These are phyloP conservation scores for Leishmania aethiopica DNA, from an alignment of 208 protist species.

Conservation along the genomic window DNA sequence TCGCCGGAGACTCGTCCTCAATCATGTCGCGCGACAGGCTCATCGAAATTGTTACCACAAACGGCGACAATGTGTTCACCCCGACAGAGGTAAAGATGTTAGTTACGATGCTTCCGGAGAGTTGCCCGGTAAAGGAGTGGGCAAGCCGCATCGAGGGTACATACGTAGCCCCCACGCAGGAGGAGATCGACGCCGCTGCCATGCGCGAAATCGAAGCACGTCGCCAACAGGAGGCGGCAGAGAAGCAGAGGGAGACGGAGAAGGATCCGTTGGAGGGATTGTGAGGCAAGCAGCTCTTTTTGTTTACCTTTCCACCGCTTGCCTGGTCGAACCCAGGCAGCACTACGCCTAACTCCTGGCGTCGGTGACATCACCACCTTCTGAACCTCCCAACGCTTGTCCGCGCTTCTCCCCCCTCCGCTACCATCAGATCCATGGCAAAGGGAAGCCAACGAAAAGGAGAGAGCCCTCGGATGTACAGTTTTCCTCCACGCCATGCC, in stretches of 20 bases:
- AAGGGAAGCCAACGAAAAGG: not conserved
- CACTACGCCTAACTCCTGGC: not conserved
- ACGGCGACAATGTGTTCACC: constrained; percentile 82
- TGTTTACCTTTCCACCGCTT: not conserved
- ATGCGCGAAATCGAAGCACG: constrained; percentile 48
- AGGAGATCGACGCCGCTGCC: constrained; percentile 63
- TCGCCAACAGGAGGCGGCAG: constrained; percentile 48
- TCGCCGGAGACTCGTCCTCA: constrained; percentile 19
- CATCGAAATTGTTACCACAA: constrained; percentile 70
- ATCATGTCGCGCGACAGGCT: constrained; percentile 58
- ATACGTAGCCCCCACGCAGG: constrained; percentile 74
- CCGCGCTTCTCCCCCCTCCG: not conserved
- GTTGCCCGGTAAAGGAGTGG: constrained; percentile 66
- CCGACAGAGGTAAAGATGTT: constrained; percentile 78
- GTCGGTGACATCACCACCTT: no score
- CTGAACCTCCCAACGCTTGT: not conserved
- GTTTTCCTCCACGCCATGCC: not conserved
- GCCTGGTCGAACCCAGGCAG: not conserved
- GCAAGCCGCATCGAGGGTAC: constrained; percentile 86
- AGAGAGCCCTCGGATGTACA: not conserved
- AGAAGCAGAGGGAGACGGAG: constrained; percentile 35
- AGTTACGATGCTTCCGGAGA: constrained; percentile 47
- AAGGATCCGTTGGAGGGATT: constrained; percentile 52
- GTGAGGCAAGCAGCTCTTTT: constrained; percentile 11
- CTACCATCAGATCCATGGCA: not conserved